Conservation (phyloP, 2,329 filamentous ascomycete species). For the Nannizzia gypsea region DNA sequence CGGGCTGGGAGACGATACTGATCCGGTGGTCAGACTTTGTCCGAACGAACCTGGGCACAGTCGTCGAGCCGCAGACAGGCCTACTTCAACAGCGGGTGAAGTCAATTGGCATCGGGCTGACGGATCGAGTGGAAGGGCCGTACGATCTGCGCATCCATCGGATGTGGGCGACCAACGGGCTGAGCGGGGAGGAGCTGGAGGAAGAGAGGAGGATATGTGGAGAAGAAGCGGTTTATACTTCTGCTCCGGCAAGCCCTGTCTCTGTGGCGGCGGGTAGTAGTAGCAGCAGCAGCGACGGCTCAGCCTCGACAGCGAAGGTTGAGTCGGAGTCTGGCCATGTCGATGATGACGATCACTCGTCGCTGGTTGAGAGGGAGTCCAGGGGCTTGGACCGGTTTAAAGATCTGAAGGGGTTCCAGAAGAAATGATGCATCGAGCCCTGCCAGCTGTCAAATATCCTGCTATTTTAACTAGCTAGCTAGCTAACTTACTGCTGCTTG, state of each 20-base stretch:
- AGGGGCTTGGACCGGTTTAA: conserved; percentile 20
- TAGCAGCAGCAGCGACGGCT: too few relatives aligned
- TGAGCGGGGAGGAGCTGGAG: conserved; percentile 29
- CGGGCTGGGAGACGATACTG: conserved; percentile 90
- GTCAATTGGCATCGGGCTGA: conserved; percentile 76
- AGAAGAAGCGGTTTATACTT: conserved; percentile 26
- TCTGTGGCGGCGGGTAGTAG: background rate
- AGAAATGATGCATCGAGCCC: conserved; percentile 10
- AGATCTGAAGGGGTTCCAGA: conserved; percentile 27
- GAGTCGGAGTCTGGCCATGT: background rate
- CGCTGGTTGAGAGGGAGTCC: conserved; percentile 13
- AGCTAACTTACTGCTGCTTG: too few relatives aligned
- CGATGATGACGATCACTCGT: conserved; percentile 5
- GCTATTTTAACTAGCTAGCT: too few relatives aligned
- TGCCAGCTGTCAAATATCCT: background rate
- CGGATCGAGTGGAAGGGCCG: conserved; percentile 75
- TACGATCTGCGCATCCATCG: conserved; percentile 77
- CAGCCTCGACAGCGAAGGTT: background rate
- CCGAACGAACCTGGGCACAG: conserved; percentile 80
- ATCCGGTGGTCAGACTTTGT: conserved; percentile 90
- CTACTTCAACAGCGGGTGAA: conserved; percentile 75
- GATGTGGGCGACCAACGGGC: conserved; percentile 83
- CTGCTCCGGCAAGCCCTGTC: conserved; percentile 10
- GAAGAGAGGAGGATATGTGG: conserved; percentile 33
- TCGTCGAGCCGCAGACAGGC: conserved; percentile 85